Evolutionary conservation across 805 yeast species (phyloP).

Genomic region (Metschnikowia gruessii): DNA sequence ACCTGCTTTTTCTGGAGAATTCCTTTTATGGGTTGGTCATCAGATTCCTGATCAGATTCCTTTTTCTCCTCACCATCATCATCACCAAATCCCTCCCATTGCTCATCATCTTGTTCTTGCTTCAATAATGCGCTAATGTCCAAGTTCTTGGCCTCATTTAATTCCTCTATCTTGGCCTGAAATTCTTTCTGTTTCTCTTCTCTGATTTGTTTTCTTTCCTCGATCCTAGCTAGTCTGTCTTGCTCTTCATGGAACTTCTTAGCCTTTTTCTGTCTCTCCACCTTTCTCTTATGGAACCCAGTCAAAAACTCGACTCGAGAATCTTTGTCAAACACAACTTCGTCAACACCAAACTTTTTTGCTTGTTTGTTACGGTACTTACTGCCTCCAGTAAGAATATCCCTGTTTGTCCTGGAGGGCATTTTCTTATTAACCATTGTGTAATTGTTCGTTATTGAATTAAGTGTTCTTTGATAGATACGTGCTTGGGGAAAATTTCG

Average conservation of each 20-base stretch:
- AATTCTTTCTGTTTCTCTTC: slow-evolving; percentile 69
- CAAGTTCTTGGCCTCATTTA: slow-evolving; percentile 44
- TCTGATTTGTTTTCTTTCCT: slow-evolving; percentile 68
- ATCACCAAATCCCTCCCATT: slow-evolving; percentile 43
- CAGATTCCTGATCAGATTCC: slow-evolving; percentile 1
- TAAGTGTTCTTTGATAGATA: background rate
- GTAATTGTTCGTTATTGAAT: background rate
- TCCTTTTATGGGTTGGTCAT: slow-evolving; percentile 17
- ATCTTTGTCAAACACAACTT: slow-evolving; percentile 78
- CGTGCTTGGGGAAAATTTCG: slow-evolving; percentile 9
- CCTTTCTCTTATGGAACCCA: slow-evolving; percentile 92
- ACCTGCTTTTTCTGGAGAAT: slow-evolving; percentile 27
- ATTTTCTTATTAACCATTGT: slow-evolving; percentile 9
- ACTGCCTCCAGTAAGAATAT: slow-evolving; percentile 84
- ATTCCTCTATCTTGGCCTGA: slow-evolving; percentile 58
- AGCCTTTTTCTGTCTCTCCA: slow-evolving; percentile 86
- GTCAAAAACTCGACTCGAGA: slow-evolving; percentile 83
- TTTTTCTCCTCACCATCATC: slow-evolving; percentile 8
- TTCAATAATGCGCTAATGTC: slow-evolving; percentile 16
- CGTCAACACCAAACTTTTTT: slow-evolving; percentile 54
- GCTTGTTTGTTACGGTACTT: slow-evolving; percentile 64
- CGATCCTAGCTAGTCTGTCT: slow-evolving; percentile 66
- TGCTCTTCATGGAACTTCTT: slow-evolving; percentile 72
- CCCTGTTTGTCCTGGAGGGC: slow-evolving; percentile 59
- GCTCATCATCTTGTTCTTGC: slow-evolving; percentile 20